Base-by-base conservation (phyloP, 352 stramenopile genomes). In the Peronospora farinosa region DNA sequence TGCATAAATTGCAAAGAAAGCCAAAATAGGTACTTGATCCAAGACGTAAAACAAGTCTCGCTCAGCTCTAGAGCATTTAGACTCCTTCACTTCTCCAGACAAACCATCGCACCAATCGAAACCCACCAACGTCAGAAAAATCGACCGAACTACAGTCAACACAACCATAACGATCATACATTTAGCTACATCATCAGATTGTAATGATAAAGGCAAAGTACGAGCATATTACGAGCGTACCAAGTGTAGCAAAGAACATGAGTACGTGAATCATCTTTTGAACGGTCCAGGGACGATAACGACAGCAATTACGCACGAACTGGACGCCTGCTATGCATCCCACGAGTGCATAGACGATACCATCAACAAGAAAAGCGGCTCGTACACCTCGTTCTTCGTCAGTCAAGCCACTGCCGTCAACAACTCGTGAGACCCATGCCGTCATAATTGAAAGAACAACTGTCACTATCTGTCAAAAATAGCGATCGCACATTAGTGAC, bases 211-310 rank as follows among this genome's bases (percentile, higher is more conserved):
- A 27, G 5, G 38, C 38, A n/a, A 43, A 43, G 21, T n/a, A 40
- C 2, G 28, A 40, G 13, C 17, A 15, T n/a, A 46, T 25, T 15
- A 40, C 11, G 1, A 44, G 53, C 49, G 30, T 59, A 90, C 79
- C 67, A 10, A 88, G 28, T 7, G 82, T 82, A n/a, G 76, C 70
- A 45, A 88, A 51, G 40, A 93, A 85, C 63, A 94, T 85, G 43
- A 94, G 69, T 50, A 87, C 13, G 47, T 94, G 84, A 40, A 92
- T 72, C 74, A 91, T 87, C 62, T 94, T 94, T 61, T 94, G 84
- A 54, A 89, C 74, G 5, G 81, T 94, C 81, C 81, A 92, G 2
- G 79, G 76, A 2, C 73, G 74, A 62, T 94, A 92, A 21, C 80
- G 76, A 27, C 69, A 82, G 65, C 81, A 92, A 39, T 92, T 94